Conservation (phyloP, 2,329 filamentous ascomycete genomes). For the Ramularia endophylla region DNA sequence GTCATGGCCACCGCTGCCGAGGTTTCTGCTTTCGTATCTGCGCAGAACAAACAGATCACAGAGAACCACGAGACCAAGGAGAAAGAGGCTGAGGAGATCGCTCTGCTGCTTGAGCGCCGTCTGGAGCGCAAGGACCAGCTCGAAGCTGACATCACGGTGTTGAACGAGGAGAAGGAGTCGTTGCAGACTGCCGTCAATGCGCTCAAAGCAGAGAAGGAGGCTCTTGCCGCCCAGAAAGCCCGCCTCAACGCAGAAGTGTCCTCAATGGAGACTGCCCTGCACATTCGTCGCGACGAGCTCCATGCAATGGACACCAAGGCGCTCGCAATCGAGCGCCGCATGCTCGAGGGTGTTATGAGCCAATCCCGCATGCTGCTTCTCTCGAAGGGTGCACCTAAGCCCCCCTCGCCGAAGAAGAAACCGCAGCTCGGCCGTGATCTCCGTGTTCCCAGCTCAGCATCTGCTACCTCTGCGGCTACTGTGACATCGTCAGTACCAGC, state of each 20-base stretch:
- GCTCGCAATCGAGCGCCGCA: slow-evolving; percentile 82
- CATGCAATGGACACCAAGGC: slow-evolving; percentile 85
- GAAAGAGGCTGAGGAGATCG: slow-evolving; percentile 72
- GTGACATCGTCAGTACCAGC: slow-evolving; percentile 28
- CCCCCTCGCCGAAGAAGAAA: slow-evolving; percentile 34
- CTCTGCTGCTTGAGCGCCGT: slow-evolving; percentile 72
- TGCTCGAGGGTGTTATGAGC: slow-evolving; percentile 92
- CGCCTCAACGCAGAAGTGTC: slow-evolving; percentile 80
- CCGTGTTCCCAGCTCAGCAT: slow-evolving; percentile 35
- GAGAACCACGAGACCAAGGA: slow-evolving; percentile 75
- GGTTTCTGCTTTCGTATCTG: slow-evolving; percentile 73
- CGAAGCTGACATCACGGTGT: slow-evolving; percentile 40
- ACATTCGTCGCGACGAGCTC: slow-evolving; percentile 84
- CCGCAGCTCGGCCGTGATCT: slow-evolving; percentile 34
- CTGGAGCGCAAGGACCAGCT: slow-evolving; percentile 59
- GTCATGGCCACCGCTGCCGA: slow-evolving; percentile 79
- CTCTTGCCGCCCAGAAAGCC: slow-evolving; percentile 69
- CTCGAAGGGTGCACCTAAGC: slow-evolving; percentile 50
- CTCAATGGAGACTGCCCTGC: slow-evolving; percentile 82
- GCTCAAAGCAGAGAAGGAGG: slow-evolving; percentile 65
- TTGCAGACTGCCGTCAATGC: slow-evolving; percentile 49
- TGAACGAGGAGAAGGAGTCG: slow-evolving; percentile 43
- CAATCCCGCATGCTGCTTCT: slow-evolving; percentile 89
- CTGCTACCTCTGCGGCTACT: slow-evolving; percentile 41
- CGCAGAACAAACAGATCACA: slow-evolving; percentile 67